Percentiles rank a stretch among this genome's conserved stretches.
phyloP scores from a whole-genome alignment of 1,284 basidiomycete species.

The Cutaneotrichosporon daszewskae region DNA sequence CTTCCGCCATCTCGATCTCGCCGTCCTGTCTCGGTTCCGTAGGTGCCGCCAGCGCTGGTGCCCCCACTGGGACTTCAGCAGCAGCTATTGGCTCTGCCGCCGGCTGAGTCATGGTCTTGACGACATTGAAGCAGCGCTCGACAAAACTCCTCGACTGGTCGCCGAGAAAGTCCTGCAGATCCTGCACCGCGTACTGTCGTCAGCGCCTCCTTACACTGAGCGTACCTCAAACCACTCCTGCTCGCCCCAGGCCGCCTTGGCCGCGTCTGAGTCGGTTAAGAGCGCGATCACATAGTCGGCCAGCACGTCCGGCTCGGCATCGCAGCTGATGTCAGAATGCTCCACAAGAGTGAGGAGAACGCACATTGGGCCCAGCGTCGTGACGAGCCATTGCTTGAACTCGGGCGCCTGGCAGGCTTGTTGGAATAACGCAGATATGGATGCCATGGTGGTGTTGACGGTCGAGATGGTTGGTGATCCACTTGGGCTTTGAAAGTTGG shows the following conservation, averaged over 20 bases:
- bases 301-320: conserved; percentile 89
- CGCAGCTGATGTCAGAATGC: conserved; percentile 59
- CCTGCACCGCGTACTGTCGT: conserved; percentile 56
- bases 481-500: too few species aligned
- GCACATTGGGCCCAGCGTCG: conserved; percentile 78
- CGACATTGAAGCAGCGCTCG: conserved; percentile 77
- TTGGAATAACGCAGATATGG: too few species aligned
- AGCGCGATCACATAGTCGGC: conserved; percentile 94
- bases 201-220: not conserved
- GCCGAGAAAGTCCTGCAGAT: conserved; percentile 87
- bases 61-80: conserved; percentile 24
- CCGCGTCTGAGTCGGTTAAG: conserved; percentile 63
- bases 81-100: conserved; percentile 20
- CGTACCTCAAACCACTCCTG: conserved; percentile 66
- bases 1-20: conserved; percentile 25
- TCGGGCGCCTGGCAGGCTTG: conserved; percentile 34
- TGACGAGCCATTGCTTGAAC: conserved; percentile 64
- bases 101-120: conserved; percentile 58
- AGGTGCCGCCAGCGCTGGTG: conserved; percentile 6
- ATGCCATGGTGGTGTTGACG: too few species aligned
- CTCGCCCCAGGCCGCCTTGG: conserved; percentile 59
- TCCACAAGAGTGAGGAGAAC: conserved; percentile 21
- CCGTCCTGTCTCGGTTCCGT: not conserved
- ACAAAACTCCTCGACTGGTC: conserved; percentile 76
- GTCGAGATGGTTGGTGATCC: too few species aligned